A percentile compares a stretch with the other conserved stretches of the same genome.
phyloP scores from a whole-genome alignment of 371 early-diverging fungal genomes.

The Circinella minor region DNA sequence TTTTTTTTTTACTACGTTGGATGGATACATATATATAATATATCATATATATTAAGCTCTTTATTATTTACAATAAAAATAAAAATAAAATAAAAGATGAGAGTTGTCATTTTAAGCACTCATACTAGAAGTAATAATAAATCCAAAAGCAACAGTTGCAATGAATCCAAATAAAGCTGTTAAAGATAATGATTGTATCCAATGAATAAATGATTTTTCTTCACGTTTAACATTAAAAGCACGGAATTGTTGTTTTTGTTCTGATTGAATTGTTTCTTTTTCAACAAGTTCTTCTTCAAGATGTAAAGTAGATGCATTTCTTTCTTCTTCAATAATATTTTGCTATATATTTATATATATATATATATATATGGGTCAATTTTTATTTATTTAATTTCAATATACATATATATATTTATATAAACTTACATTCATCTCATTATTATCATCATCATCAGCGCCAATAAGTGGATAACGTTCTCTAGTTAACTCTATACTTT shows the following conservation, averaged over 20 bases:
- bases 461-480: slow-evolving; percentile 41
- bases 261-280: background rate
- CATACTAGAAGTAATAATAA: background rate
- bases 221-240: slow-evolving; percentile 11
- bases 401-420: background rate
- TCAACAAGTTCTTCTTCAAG: background rate
- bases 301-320: background rate
- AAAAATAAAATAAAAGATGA: background rate
- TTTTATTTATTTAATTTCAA: background rate
- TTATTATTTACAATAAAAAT: background rate
- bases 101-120: background rate
- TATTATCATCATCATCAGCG: background rate
- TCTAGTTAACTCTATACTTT: slow-evolving; percentile 81
- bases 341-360: too few relatives aligned
- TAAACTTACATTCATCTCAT: background rate
- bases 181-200: background rate
- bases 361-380: too few relatives aligned
- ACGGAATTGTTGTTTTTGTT: slow-evolving; percentile 8
- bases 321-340: background rate
- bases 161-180: background rate
- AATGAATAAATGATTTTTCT: background rate
- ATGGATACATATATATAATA: too few relatives aligned
- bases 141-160: slow-evolving; percentile 1
- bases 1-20: too few relatives aligned
- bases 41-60: too few relatives aligned